Conservation (phyloP, 192 early-diverging fungal genomes). For the Backusella psychrophila region DNA sequence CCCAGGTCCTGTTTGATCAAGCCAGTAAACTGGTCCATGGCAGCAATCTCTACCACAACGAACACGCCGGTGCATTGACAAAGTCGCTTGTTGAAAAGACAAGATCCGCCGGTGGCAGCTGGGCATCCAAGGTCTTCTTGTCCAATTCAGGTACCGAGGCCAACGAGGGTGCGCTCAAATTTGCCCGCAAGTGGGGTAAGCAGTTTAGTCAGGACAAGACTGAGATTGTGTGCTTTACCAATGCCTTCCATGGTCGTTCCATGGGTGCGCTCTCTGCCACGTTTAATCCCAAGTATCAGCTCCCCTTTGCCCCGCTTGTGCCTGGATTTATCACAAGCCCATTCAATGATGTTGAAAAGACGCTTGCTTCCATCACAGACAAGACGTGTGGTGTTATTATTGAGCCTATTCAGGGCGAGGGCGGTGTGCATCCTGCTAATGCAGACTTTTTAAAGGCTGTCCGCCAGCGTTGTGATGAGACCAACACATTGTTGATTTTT, state of each 20-base stretch:
- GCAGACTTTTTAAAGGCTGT: conserved; percentile 78
- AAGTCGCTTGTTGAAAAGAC: conserved; percentile 69
- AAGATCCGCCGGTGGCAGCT: conserved; percentile 38
- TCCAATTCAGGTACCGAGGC: conserved; percentile 98
- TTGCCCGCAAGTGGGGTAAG: conserved; percentile 88
- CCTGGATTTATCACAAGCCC: conserved; percentile 74
- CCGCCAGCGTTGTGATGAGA: conserved; percentile 78
- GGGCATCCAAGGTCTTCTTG: conserved; percentile 82
- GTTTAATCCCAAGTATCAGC: conserved; percentile 89
- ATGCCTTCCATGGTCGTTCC: conserved; percentile 96
- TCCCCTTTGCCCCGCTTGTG: conserved; percentile 88
- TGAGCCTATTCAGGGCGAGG: conserved; percentile 97
- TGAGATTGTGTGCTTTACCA: conserved; percentile 80
- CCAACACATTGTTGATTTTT: conserved; percentile 87
- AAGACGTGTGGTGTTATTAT: conserved; percentile 90
- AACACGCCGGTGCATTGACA: conserved; percentile 81
- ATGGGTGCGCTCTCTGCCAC: conserved; percentile 97
- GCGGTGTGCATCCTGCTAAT: conserved; percentile 76
- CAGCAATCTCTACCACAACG: conserved; percentile 91
- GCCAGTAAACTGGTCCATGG: conserved; percentile 80
- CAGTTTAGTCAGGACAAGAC: conserved; percentile 56
- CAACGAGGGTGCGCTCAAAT: conserved; percentile 97
- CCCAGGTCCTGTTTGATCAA: conserved; percentile 76
- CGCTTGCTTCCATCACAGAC: conserved; percentile 65
- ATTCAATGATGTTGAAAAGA: conserved; percentile 71